Base-by-base conservation (phyloP, 2,329 filamentous ascomycete genomes). In the Ascochyta pisi region DNA sequence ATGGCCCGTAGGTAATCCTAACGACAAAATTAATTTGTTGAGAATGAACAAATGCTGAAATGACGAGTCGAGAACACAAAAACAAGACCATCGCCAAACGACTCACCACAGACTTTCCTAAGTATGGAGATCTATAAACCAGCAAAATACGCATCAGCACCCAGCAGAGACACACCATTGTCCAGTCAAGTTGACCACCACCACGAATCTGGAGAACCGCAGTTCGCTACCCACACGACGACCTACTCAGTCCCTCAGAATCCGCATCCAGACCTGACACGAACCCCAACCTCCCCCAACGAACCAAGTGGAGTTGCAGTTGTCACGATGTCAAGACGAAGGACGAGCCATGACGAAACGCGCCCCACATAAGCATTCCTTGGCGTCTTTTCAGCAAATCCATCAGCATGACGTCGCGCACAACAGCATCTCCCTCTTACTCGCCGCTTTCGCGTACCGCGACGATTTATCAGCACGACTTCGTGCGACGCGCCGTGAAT, bases 341-440 rank as follows among this genome's bases (percentile, higher is more conserved):
- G 27, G 24, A 31, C 29, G 24, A 45, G 50, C 50, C 29, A 42
- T 53, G 50, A 53, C 42, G 50, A 42, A 42, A 31, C 27, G 2
- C 10, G 41, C 50, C 50, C 42, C 42, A 52, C 50, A 10, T 15
- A 46, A 44, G 41, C 42, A 16, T 34, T 35, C 9, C 35, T 12
- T 45, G 40, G 49, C 49, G 41, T 35, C 6, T 7, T 7, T 23
- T 33, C 24, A 26, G 26, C n/a, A 31, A 16, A 15, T 3, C 34
- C 23, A 45, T 33, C 40, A 24, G 7, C 15, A 42, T 53, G 50
- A 53, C 42, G 50, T 53, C 50, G 1, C 24, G 3, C 26, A 10
- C 23, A 22, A 40, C 50, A 40, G 48, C 3, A 44, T 41, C 50
- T 7, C 24, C 45, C n/a, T 31, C 35, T 35, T 23, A 46, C 35